These are phyloP conservation scores for Thermoascus crustaceus DNA, from an alignment of 2,329 filamentous ascomycete species.

Conservation along the genomic window DNA sequence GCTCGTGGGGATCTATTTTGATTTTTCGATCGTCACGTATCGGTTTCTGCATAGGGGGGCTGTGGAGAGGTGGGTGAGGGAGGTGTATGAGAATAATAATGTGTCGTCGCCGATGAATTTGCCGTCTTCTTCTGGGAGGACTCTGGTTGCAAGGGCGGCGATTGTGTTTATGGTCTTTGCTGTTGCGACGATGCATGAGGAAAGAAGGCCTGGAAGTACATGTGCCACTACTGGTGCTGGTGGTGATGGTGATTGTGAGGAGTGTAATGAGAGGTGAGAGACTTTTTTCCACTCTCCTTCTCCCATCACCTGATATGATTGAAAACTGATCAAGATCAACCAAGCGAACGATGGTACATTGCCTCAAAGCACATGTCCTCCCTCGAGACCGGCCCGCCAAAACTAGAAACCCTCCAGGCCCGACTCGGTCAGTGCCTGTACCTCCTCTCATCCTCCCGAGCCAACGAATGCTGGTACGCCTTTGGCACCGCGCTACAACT, in stretches of 20 bases:
- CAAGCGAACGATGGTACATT: conserved; percentile 31
- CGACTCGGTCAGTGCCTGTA: conserved; percentile 52
- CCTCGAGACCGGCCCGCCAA: conserved; percentile 46
- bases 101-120: conserved; percentile 26
- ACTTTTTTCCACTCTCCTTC: not conserved
- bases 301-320: not conserved
- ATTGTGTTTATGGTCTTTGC: conserved; percentile 44
- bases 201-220: conserved; percentile 28
- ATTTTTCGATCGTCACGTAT: conserved; percentile 53
- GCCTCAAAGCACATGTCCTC: conserved; percentile 29
- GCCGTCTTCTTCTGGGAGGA: conserved; percentile 32
- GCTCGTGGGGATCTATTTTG: conserved; percentile 49
- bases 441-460: conserved; percentile 49
- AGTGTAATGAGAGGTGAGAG: conserved; percentile 22
- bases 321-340: conserved; percentile 3
- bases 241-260: conserved; percentile 12
- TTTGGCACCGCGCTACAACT: conserved; percentile 52
- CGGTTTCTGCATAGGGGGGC: conserved; percentile 50
- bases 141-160: conserved; percentile 40
- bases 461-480: conserved; percentile 54
- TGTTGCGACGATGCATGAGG: conserved; percentile 40
- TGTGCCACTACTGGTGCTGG: too few species aligned
- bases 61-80: conserved; percentile 41
- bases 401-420: conserved; percentile 50
- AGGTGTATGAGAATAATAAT: conserved; percentile 35